phyloP scores from a whole-genome alignment of 169 alveolate genomes.

The Cystoisospora suis region DNA sequence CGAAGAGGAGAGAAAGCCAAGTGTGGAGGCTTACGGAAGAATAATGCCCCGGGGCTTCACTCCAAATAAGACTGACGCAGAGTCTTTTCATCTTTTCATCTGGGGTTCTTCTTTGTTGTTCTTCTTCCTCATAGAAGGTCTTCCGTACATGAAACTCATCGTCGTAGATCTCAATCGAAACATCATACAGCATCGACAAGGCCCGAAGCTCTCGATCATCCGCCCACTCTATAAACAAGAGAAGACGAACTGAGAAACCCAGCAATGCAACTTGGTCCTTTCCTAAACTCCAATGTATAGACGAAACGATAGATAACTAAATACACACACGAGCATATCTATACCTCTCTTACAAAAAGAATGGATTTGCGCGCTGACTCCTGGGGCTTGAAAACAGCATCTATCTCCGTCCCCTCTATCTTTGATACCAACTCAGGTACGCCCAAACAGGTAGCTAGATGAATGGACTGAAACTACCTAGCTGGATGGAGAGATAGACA shows the following conservation, averaged over 20 bases:
- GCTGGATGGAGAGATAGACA: too few species aligned
- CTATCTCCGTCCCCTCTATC: too few species aligned
- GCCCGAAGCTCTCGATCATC: conserved; percentile 62
- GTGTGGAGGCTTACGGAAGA: conserved; percentile 59
- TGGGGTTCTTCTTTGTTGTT: neutral
- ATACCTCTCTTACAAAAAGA: too few species aligned
- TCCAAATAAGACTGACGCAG: conserved; percentile 41
- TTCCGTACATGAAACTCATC: conserved; percentile 20
- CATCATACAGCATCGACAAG: conserved; percentile 39
- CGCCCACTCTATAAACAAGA: conserved; percentile 39
- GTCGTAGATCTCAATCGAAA: conserved; percentile 51
- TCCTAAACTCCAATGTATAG: too few species aligned
- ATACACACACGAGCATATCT: too few species aligned
- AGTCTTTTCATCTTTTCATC: neutral
- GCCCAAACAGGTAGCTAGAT: too few species aligned
- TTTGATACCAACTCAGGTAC: too few species aligned
- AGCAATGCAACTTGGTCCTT: neutral
- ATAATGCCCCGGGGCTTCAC: conserved; percentile 35
- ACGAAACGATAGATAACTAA: too few species aligned
- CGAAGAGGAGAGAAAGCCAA: too few species aligned
- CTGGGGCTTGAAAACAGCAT: too few species aligned
- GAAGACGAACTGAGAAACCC: neutral
- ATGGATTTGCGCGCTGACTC: too few species aligned
- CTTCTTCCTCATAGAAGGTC: conserved; percentile 48
- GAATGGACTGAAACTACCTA: too few species aligned